Evolutionary conservation across 208 protist genomes (phyloP).

Genomic region (Lotmaria passim): DNA sequence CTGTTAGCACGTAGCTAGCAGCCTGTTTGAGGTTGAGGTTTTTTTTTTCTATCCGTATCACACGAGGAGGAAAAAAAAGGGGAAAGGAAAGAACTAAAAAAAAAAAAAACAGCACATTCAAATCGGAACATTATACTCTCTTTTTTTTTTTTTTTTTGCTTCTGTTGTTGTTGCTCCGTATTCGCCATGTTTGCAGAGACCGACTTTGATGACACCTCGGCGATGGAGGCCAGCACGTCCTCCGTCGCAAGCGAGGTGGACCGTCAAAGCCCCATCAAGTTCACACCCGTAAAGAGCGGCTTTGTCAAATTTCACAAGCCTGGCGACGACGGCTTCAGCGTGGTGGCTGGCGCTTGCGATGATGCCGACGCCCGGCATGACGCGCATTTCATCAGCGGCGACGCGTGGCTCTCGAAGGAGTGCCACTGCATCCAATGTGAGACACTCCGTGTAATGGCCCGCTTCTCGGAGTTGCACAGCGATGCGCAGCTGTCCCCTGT

Average conservation of each 20-base stretch:
- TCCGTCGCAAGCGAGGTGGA: not conserved
- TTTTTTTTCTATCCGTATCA: too few species aligned
- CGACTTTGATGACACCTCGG: constrained; percentile 9
- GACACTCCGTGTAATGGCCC: constrained; percentile 52
- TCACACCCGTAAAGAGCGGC: not conserved
- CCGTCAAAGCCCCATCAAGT: too few species aligned
- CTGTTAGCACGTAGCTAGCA: too few species aligned
- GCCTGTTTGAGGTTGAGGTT: too few species aligned
- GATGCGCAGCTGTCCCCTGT: constrained; percentile 24
- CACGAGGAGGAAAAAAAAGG: too few species aligned
- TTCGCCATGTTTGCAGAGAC: constrained; percentile 12
- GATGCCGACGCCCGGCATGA: constrained; percentile 47
- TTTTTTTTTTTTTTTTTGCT: not conserved
- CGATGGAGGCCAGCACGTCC: constrained; percentile 3
- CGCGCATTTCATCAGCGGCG: constrained; percentile 67
- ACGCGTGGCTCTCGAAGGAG: constrained; percentile 69
- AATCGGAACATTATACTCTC: not conserved
- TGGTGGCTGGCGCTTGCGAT: constrained; percentile 63
- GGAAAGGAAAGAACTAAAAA: not conserved
- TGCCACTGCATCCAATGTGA: constrained; percentile 86
- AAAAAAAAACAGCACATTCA: not conserved
- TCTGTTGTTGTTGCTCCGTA: not conserved
- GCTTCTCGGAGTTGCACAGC: constrained; percentile 23
- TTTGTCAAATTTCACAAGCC: constrained; percentile 62
- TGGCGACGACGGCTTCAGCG: constrained; percentile 64